These are phyloP conservation scores for Flaveria ramosissima DNA, from an alignment of 129 eudicot genomes.

Conservation along the genomic window DNA sequence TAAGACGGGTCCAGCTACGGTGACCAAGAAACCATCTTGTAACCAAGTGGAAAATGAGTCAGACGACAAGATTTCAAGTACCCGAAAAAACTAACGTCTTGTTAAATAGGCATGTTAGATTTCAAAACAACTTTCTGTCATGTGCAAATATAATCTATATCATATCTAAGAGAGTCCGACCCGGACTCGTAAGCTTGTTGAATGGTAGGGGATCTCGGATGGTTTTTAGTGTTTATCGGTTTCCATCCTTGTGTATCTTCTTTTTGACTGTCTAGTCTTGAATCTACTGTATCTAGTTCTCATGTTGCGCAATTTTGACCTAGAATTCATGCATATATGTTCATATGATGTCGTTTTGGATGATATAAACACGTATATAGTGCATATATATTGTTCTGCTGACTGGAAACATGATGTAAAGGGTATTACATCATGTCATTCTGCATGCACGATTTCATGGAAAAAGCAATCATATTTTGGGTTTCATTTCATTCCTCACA, in stretches of 20 bases:
- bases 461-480: too few species aligned
- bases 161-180: conserved; percentile 15
- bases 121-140: conserved; percentile 6
- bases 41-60: conserved; percentile 43
- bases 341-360: conserved; percentile 17
- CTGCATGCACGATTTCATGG: not conserved
- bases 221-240: conserved; percentile 27
- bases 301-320: conserved; percentile 45
- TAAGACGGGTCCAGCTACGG: conserved; percentile 26
- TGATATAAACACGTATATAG: not conserved
- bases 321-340: conserved; percentile 27
- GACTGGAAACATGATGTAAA: not conserved
- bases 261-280: conserved; percentile 11
- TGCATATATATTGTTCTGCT: not conserved
- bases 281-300: conserved; percentile 26
- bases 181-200: conserved; percentile 27
- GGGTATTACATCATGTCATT: not conserved
- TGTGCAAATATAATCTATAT: conserved; percentile 25
- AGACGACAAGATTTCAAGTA: conserved; percentile 42
- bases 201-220: conserved; percentile 16
- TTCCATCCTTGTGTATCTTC: conserved; percentile 31
- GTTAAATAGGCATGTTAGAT: conserved; percentile 36
- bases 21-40: conserved; percentile 35
- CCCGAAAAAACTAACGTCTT: conserved; percentile 38
- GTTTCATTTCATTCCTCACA: too few species aligned